phyloP scores from a whole-genome alignment of 257 asterid genomes.

The Scutellaria minor region DNA sequence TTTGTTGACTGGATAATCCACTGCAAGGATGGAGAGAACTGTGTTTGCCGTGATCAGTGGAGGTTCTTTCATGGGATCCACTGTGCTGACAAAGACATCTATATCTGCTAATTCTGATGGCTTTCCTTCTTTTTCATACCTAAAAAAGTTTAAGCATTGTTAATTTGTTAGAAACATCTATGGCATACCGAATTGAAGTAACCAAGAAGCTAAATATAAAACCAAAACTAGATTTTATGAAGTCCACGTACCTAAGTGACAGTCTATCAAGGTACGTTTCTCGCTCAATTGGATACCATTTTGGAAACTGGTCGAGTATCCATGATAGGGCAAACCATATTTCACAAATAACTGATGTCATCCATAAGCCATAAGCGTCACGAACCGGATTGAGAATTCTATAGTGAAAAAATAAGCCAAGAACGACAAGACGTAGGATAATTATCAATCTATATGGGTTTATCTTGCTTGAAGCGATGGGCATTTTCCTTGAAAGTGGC shows the following conservation, averaged over 20 bases:
- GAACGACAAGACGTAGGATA: constrained; percentile 73
- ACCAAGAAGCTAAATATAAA: not conserved
- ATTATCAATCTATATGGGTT: constrained; percentile 83
- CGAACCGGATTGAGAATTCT: constrained; percentile 83
- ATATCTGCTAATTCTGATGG: constrained; percentile 71
- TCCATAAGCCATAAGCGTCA: constrained; percentile 83
- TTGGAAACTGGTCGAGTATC: constrained; percentile 95
- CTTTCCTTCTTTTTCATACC: constrained; percentile 85
- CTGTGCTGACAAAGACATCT: constrained; percentile 86
- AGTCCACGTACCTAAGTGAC: constrained; percentile 63
- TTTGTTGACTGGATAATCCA: constrained; percentile 81
- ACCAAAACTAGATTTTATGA: not conserved
- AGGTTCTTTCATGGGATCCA: constrained; percentile 88
- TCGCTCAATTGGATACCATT: constrained; percentile 85
- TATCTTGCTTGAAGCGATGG: constrained; percentile 84
- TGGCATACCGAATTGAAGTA: not conserved
- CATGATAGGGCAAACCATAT: constrained; percentile 94
- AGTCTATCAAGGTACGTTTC: constrained; percentile 94
- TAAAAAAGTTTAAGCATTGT: constrained; percentile 30
- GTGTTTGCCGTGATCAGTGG: constrained; percentile 87
- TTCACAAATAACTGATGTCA: constrained; percentile 91
- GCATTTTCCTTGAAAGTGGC: constrained; percentile 85
- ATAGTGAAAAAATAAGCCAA: constrained; percentile 84
- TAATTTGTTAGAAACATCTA: not conserved
- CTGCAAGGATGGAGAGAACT: constrained; percentile 83